Evolutionary conservation across 2,329 filamentous ascomycete genomes (phyloP), one percentile per base, ranked within the genome.

Genomic region (Helotiales sp.): DNA sequence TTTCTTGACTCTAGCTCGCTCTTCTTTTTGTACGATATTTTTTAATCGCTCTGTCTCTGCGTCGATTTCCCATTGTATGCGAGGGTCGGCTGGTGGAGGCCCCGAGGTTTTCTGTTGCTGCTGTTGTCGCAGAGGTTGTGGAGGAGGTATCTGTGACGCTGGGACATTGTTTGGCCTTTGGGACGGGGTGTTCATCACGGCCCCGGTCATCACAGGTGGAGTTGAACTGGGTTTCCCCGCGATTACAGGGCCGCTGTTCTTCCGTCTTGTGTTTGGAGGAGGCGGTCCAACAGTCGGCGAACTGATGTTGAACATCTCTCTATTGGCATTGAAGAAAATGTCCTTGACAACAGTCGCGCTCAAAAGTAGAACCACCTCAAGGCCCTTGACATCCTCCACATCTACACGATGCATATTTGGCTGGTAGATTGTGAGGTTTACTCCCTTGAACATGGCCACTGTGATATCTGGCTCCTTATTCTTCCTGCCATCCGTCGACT

Each of bases 391-490:
- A 79, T 99, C 96, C 78, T 99, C 93, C 69, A 98, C 89, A 50
- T 98, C 94, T 11, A 98, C 91, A 6, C 96, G 86, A 69, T 91
- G 90, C 76, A 98, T 84, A 77, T 98, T 98, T 5, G 95, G 92
- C 79, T 99, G 92, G 81, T 98, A 97, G 49, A 99, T 85, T 1
- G 94, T 97, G 66, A 98, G 80, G 57, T 82, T 90, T 28, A 90
- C 83, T 20, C 86, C 85, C 71, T 91, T 89, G 83, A 94, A 97
- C 74, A 98, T 86, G 2, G 93, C 93, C n/a, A 98, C 85, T 0
- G 93, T 94, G 73, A 98, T 98, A 79, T 98, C 96, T 0, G 96
- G 95, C 77, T 99, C 96, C 77, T 92, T 95, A 81, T 85, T 91
- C 82, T 92, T 92, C 79, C 90, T 92, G 24, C 87, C 88, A 32